A percentile compares a stretch with the other conserved stretches of the same genome.
phyloP scores from a whole-genome alignment of 208 protist species.

The Leishmania amazonensis region DNA sequence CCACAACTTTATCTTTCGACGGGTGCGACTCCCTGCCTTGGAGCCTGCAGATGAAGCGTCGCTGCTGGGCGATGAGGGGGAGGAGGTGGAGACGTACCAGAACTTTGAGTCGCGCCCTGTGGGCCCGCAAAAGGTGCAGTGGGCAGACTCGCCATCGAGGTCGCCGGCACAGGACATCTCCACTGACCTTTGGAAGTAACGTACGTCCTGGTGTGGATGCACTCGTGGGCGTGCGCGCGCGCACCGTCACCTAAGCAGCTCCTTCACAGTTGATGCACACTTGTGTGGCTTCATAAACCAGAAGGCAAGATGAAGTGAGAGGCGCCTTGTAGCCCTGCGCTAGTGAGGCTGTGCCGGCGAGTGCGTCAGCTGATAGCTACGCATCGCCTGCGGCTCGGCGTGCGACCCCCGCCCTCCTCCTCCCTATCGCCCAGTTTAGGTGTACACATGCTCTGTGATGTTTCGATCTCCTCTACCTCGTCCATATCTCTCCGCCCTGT shows the following conservation, averaged over 20 bases:
- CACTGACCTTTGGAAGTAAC: constrained; percentile 38
- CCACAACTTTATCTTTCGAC: constrained; percentile 87
- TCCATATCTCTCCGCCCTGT: not conserved
- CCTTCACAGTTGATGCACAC: not conserved
- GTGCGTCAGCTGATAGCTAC: not conserved
- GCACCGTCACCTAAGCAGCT: not conserved
- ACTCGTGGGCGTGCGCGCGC: not conserved
- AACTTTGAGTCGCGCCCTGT: constrained; percentile 68
- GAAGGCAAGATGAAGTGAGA: not conserved
- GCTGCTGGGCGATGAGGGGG: constrained; percentile 39
- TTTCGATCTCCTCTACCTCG: not conserved
- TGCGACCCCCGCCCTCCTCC: not conserved
- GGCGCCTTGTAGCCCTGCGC: not conserved
- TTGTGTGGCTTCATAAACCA: not conserved
- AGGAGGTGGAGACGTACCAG: constrained; percentile 68
- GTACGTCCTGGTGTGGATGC: not conserved
- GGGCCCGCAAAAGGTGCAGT: constrained; percentile 56
- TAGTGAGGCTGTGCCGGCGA: not conserved
- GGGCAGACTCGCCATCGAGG: constrained; percentile 26
- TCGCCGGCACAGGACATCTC: constrained; percentile 38
- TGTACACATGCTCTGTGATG: not conserved
- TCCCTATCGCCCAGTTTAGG: not conserved
- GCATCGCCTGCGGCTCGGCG: not conserved
- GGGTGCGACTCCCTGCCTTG: constrained; percentile 46
- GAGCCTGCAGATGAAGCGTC: constrained; percentile 63